Conservation (phyloP, 2,329 filamentous ascomycete genomes). For the Pyrenophora graminea region DNA sequence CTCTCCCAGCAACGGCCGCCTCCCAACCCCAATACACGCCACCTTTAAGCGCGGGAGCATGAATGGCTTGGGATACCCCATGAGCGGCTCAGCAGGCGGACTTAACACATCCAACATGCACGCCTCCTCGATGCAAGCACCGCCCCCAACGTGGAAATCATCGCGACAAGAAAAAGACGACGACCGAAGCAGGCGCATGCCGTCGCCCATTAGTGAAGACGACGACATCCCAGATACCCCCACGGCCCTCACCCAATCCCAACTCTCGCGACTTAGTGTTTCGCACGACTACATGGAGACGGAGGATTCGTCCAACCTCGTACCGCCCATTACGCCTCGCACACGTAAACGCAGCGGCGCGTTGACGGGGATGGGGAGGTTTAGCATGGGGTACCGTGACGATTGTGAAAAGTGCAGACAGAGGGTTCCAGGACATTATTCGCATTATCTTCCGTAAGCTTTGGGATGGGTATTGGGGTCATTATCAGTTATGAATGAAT, state of each 20-base stretch:
- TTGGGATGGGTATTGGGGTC: no score
- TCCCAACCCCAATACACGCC: slow-evolving; percentile 48
- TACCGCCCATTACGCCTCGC: slow-evolving; percentile 28
- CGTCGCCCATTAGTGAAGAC: slow-evolving; percentile 48
- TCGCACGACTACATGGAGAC: slow-evolving; percentile 44
- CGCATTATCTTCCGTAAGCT: slow-evolving; percentile 48
- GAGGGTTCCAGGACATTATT: slow-evolving; percentile 56
- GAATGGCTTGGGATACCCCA: slow-evolving; percentile 36
- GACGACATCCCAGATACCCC: slow-evolving; percentile 45
- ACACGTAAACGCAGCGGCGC: slow-evolving; percentile 47
- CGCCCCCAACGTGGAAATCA: slow-evolving; percentile 28
- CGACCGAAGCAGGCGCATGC: slow-evolving; percentile 42
- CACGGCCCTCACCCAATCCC: slow-evolving; percentile 43
- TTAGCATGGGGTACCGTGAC: slow-evolving; percentile 55
- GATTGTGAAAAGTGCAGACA: slow-evolving; percentile 56
- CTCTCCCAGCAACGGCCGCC: slow-evolving; percentile 31
- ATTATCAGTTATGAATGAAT: no score
- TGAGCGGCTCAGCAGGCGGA: slow-evolving; percentile 35
- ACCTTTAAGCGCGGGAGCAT: slow-evolving; percentile 39
- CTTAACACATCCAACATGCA: slow-evolving; percentile 20
- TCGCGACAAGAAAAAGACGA: slow-evolving; percentile 20
- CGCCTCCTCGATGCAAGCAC: slow-evolving; percentile 20
- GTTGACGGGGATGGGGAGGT: slow-evolving; percentile 45
- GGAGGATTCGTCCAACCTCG: slow-evolving; percentile 13
- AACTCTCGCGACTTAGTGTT: slow-evolving; percentile 46